These are phyloP conservation scores for Talaromyces ruber DNA, from an alignment of 495 filamentous ascomycete species.

Conservation along the genomic window DNA sequence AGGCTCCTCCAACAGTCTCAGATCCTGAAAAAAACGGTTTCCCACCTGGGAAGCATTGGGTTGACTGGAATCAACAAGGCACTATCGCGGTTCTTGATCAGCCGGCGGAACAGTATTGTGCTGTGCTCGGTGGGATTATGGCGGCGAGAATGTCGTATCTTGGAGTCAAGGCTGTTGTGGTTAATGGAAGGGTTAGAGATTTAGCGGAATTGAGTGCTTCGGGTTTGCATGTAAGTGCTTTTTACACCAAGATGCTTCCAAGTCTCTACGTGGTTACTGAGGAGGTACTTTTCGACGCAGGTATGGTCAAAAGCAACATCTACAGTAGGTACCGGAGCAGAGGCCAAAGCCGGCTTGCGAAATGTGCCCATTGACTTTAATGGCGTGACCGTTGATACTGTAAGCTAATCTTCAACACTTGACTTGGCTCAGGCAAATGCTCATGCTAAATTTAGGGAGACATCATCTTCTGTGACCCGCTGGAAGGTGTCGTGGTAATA, in stretches of 20 bases:
- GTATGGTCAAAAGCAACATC: constrained; percentile 50
- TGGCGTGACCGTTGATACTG: constrained; percentile 38
- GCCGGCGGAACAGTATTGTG: constrained; percentile 49
- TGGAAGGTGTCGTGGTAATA: constrained; percentile 55
- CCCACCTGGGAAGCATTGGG: constrained; percentile 45
- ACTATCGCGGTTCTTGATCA: constrained; percentile 54
- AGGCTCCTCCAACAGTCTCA: constrained; percentile 14
- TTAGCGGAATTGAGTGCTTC: constrained; percentile 40
- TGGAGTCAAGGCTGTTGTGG: constrained; percentile 46
- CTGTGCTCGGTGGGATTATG: constrained; percentile 62
- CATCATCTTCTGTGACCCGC: constrained; percentile 52
- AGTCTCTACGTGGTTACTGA: neutral
- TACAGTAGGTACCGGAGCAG: constrained; percentile 51
- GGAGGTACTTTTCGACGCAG: constrained; percentile 10
- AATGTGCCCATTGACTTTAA: constrained; percentile 44
- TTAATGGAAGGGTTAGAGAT: constrained; percentile 57
- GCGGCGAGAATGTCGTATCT: constrained; percentile 50
- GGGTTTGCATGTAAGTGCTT: constrained; percentile 38
- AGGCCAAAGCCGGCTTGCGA: constrained; percentile 46
- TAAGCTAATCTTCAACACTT: constrained; percentile 14
- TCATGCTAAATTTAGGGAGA: constrained; percentile 37
- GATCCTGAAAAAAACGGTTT: constrained; percentile 20
- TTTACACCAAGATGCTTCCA: neutral
- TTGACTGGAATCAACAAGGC: constrained; percentile 43
- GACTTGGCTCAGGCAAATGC: neutral